Conservation (phyloP, 345 rosid genomes). For the Heritiera fomes region DNA sequence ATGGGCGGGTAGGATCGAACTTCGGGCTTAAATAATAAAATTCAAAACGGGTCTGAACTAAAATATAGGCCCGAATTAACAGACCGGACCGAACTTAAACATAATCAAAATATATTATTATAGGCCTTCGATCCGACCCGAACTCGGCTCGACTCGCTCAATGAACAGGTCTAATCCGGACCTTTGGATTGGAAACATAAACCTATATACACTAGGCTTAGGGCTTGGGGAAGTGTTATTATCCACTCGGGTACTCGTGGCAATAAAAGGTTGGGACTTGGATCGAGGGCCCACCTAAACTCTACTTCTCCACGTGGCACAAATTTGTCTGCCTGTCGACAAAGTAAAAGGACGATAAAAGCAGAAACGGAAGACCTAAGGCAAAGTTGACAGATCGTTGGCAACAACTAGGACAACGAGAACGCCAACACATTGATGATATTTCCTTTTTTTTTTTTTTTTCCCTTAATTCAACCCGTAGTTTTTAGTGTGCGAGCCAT, state of each 20-base stretch:
- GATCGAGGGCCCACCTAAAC: slow-evolving; percentile 13
- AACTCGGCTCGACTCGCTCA: too few relatives aligned
- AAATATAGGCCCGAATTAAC: too few relatives aligned
- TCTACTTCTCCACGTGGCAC: slow-evolving; percentile 34
- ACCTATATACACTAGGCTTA: too few relatives aligned
- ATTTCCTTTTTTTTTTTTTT: background rate
- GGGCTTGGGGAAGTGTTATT: slow-evolving; percentile 18
- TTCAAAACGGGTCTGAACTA: too few relatives aligned
- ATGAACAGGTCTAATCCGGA: too few relatives aligned
- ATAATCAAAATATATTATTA: too few relatives aligned
- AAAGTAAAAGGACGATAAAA: background rate
- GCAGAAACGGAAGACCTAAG: background rate
- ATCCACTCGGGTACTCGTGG: slow-evolving; percentile 44
- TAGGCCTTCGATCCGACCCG: too few relatives aligned
- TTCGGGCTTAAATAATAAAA: too few relatives aligned
- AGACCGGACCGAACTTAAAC: too few relatives aligned
- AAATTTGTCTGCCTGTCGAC: slow-evolving; percentile 19
- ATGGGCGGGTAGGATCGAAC: too few relatives aligned
- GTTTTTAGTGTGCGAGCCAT: too few relatives aligned
- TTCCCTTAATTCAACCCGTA: background rate
- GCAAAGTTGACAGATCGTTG: background rate
- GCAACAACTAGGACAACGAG: background rate
- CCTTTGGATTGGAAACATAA: too few relatives aligned
- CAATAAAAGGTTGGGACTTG: slow-evolving; percentile 34
- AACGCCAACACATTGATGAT: background rate